A percentile compares a stretch with the other conserved stretches of the same genome.
These are phyloP conservation scores for Voacanga thouarsii DNA, from an alignment of 257 asterid species.

Conservation along the genomic window DNA sequence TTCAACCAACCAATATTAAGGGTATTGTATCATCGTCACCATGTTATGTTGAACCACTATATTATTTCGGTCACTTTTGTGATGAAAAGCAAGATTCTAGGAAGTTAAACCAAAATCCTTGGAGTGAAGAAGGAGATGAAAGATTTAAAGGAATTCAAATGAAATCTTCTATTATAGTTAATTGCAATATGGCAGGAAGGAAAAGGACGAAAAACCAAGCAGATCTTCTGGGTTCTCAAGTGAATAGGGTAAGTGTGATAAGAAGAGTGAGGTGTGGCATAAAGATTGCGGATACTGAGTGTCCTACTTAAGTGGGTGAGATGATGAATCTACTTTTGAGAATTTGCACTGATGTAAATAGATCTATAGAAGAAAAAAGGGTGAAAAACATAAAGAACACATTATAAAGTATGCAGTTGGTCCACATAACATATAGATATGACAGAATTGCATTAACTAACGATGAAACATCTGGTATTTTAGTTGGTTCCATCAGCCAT, in stretches of 20 bases:
- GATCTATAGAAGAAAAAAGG: neutral
- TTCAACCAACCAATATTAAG: slow-evolving; percentile 57
- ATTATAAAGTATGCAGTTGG: slow-evolving; percentile 3
- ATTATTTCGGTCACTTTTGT: slow-evolving; percentile 57
- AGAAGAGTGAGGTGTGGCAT: slow-evolving; percentile 58
- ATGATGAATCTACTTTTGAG: neutral
- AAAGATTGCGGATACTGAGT: slow-evolving; percentile 46
- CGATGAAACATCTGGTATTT: neutral
- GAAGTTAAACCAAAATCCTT: slow-evolving; percentile 38
- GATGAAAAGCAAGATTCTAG: slow-evolving; percentile 49
- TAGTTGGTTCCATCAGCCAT: neutral
- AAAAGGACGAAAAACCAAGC: slow-evolving; percentile 39
- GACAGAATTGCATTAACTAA: neutral
- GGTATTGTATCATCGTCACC: slow-evolving; percentile 66
- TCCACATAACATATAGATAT: neutral
- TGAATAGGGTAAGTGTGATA: slow-evolving; percentile 57
- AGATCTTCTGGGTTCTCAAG: slow-evolving; percentile 35
- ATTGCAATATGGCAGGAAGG: slow-evolving; percentile 24
- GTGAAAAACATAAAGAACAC: neutral
- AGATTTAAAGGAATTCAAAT: slow-evolving; percentile 25
- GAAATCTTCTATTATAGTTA: slow-evolving; percentile 24
- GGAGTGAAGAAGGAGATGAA: slow-evolving; percentile 28
- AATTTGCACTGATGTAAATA: neutral
- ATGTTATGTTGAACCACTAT: slow-evolving; percentile 51
- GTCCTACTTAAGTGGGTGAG: slow-evolving; percentile 3